Conservation (phyloP, 1,139 yeast genomes). For the Yamadazyma buinensis region DNA sequence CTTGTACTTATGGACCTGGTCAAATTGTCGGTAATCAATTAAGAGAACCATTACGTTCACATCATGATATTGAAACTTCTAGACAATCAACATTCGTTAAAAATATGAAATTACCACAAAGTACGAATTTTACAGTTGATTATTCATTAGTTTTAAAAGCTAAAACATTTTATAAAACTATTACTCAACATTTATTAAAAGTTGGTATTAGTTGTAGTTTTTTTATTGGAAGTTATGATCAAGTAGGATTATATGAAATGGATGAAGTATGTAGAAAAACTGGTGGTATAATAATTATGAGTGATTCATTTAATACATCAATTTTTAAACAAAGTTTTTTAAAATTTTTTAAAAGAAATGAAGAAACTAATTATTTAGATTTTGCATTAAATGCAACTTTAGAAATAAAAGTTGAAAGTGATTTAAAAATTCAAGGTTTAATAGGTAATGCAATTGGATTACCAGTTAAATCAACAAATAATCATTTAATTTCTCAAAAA, state of each 20-base stretch:
- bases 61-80: conserved; percentile 50
- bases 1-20: conserved; percentile 58
- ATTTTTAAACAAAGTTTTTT: conserved; percentile 63
- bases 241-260: conserved; percentile 65
- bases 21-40: conserved; percentile 44
- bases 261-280: conserved; percentile 53
- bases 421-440: conserved; percentile 52
- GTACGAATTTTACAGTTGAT: conserved; percentile 22
- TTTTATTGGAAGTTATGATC: conserved; percentile 65
- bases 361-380: conserved; percentile 30
- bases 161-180: conserved; percentile 39
- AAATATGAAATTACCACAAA: conserved; percentile 24
- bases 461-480: conserved; percentile 28
- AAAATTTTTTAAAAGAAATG: conserved; percentile 42
- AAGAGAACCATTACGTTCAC: conserved; percentile 56
- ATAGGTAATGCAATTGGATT: conserved; percentile 55
- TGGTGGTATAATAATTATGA: conserved; percentile 60
- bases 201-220: conserved; percentile 54
- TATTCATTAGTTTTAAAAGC: conserved; percentile 31
- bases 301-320: conserved; percentile 62
- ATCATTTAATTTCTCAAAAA: conserved; percentile 24
- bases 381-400: conserved; percentile 58
- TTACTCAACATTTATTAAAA: conserved; percentile 35
- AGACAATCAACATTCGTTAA: conserved; percentile 25
- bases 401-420: conserved; percentile 48